Evolutionary conservation across 1,139 yeast species (phyloP).

Genomic region (Pichia kudriavzevii): DNA sequence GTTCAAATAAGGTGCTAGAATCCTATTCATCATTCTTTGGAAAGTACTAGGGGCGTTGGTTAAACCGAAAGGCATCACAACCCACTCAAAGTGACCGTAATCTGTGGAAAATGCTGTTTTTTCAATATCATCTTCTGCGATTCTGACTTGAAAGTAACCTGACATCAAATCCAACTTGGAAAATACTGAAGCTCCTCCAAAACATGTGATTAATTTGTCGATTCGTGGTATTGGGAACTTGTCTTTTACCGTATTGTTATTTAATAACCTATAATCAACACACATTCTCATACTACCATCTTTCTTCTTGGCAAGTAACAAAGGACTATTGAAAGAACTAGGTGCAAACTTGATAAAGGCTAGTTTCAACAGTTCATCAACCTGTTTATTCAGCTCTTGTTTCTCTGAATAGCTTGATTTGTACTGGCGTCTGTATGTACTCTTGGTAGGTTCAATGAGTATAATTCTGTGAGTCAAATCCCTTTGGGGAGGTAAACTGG

Average conservation of each 20-base stretch:
- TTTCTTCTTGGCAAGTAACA: constrained; percentile 12
- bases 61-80: constrained; percentile 23
- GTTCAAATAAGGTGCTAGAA: constrained; percentile 12
- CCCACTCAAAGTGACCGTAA: constrained; percentile 17
- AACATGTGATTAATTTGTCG: neutral
- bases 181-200: constrained; percentile 9
- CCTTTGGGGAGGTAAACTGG: constrained; percentile 1
- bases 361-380: neutral
- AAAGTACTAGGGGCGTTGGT: constrained; percentile 16
- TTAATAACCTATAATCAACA: constrained; percentile 14
- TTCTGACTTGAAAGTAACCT: constrained; percentile 19
- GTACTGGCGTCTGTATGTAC: constrained; percentile 2
- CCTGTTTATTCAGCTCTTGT: constrained; percentile 1
- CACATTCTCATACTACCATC: constrained; percentile 19
- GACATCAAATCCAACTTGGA: constrained; percentile 18
- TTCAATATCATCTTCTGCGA: constrained; percentile 10
- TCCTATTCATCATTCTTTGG: constrained; percentile 17
- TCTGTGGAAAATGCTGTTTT: constrained; percentile 6
- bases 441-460: neutral
- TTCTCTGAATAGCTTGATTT: neutral
- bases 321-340: constrained; percentile 4
- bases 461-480: constrained; percentile 1
- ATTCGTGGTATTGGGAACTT: neutral
- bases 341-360: constrained; percentile 1
- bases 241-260: constrained; percentile 1